These are phyloP conservation scores for Hypoxylon sp. DNA, from an alignment of 2,329 filamentous ascomycete genomes.

Conservation along the genomic window DNA sequence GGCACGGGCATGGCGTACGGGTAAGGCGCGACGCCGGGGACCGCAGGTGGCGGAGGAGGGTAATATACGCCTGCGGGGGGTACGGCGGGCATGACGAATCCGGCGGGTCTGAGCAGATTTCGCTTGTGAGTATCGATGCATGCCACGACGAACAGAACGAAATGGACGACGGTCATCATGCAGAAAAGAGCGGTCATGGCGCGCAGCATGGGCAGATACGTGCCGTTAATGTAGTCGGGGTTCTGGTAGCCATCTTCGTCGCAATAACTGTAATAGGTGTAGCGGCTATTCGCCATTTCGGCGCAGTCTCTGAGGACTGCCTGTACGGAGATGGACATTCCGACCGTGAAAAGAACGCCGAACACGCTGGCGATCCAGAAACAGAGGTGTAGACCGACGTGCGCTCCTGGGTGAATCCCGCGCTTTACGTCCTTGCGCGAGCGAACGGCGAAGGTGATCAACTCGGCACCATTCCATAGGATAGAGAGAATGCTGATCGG, in stretches of 20 bases:
- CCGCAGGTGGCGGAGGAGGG: slow-evolving; percentile 31
- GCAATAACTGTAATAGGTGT: slow-evolving; percentile 39
- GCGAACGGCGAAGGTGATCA: slow-evolving; percentile 51
- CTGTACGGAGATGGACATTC: slow-evolving; percentile 11
- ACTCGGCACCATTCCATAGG: slow-evolving; percentile 52
- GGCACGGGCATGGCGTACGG: slow-evolving; percentile 44
- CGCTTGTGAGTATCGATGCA: slow-evolving; percentile 54
- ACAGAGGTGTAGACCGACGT: slow-evolving; percentile 51
- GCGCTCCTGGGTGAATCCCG: slow-evolving; percentile 54
- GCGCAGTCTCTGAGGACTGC: slow-evolving; percentile 2
- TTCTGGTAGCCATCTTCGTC: slow-evolving; percentile 28
- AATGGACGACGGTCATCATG: slow-evolving; percentile 82
- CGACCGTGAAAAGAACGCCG: slow-evolving; percentile 43
- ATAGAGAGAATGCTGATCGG: slow-evolving; percentile 48
- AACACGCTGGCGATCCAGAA: slow-evolving; percentile 51
- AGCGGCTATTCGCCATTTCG: slow-evolving; percentile 11
- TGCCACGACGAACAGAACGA: slow-evolving; percentile 77
- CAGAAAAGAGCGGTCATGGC: slow-evolving; percentile 80
- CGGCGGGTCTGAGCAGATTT: slow-evolving; percentile 46
- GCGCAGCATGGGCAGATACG: slow-evolving; percentile 57
- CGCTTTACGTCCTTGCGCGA: slow-evolving; percentile 46
- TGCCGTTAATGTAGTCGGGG: slow-evolving; percentile 21
- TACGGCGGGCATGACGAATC: slow-evolving; percentile 38
- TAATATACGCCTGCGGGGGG: slow-evolving; percentile 43
- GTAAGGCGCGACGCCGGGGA: slow-evolving; percentile 37